phyloP scores from a whole-genome alignment of 441 rosid genomes.

The Populus hybrid region DNA sequence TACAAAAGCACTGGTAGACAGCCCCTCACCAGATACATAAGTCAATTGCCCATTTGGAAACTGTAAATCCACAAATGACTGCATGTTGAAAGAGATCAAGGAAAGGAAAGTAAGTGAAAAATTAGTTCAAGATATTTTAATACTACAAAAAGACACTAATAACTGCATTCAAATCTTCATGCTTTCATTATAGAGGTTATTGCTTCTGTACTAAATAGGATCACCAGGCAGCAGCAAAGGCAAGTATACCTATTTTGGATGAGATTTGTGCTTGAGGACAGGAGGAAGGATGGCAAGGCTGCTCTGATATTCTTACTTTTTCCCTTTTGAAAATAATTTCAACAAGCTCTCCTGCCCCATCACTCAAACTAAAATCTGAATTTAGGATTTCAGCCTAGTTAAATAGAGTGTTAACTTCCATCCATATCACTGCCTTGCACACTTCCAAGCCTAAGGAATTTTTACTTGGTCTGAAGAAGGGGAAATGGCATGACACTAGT shows the following conservation, averaged over 20 bases:
- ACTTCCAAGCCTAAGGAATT: not conserved
- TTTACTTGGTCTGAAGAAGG: not conserved
- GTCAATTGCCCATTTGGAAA: constrained; percentile 94
- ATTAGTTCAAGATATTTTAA: constrained; percentile 10
- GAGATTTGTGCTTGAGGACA: not conserved
- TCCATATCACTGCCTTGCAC: not conserved
- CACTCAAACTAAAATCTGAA: not conserved
- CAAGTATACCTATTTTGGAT: too few relatives aligned
- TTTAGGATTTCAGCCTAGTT: not conserved
- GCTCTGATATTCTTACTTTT: not conserved
- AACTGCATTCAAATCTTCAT: not conserved
- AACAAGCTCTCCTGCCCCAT: not conserved
- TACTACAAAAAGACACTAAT: not conserved
- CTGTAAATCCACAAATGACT: constrained; percentile 93
- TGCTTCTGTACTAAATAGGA: too few relatives aligned
- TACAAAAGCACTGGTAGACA: constrained; percentile 83
- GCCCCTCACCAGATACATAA: constrained; percentile 86
- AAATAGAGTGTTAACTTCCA: not conserved
- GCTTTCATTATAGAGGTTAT: not conserved
- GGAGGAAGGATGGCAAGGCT: not conserved
- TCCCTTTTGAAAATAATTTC: not conserved
- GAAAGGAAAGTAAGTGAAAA: constrained; percentile 4
- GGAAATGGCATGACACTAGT: not conserved
- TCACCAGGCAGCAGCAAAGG: not conserved
- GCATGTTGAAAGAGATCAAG: constrained; percentile 22